Evolutionary conservation across 208 protist species (phyloP).

Genomic region (Acanthamoeba comandoni): DNA sequence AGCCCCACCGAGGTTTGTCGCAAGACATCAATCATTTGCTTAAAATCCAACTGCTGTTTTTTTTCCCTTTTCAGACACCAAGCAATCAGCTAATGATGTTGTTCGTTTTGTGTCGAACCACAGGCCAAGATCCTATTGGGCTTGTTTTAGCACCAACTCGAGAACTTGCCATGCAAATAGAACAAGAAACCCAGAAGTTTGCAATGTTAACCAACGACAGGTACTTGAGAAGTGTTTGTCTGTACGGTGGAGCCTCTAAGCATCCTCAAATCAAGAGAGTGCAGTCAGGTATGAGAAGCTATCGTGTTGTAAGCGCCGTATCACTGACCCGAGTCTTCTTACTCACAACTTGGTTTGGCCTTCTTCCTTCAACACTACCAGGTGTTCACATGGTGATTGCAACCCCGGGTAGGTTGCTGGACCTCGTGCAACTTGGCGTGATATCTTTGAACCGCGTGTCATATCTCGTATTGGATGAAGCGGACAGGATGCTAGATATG

Average conservation of each 20-base stretch:
- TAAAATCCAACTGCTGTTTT: slow-evolving; percentile 6
- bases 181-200: slow-evolving; percentile 82
- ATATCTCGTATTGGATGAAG: slow-evolving; percentile 93
- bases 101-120: not conserved
- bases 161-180: slow-evolving; percentile 91
- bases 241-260: slow-evolving; percentile 90
- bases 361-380: not conserved
- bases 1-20: slow-evolving; percentile 74
- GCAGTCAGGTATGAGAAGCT: no score
- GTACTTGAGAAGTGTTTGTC: slow-evolving; percentile 82
- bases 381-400: slow-evolving; percentile 91
- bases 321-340: no score
- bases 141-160: slow-evolving; percentile 91
- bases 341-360: no score
- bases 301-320: no score
- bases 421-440: slow-evolving; percentile 86
- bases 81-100: not conserved
- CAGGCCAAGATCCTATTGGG: slow-evolving; percentile 88
- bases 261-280: slow-evolving; percentile 84
- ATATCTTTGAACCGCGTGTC: slow-evolving; percentile 88
- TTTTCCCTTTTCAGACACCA: not conserved
- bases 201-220: slow-evolving; percentile 62
- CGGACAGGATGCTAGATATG: slow-evolving; percentile 95
- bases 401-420: slow-evolving; percentile 91
- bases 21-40: not conserved